Evolutionary conservation across 495 filamentous ascomycete species (phyloP).

Genomic region (Lichina pygmaea): DNA sequence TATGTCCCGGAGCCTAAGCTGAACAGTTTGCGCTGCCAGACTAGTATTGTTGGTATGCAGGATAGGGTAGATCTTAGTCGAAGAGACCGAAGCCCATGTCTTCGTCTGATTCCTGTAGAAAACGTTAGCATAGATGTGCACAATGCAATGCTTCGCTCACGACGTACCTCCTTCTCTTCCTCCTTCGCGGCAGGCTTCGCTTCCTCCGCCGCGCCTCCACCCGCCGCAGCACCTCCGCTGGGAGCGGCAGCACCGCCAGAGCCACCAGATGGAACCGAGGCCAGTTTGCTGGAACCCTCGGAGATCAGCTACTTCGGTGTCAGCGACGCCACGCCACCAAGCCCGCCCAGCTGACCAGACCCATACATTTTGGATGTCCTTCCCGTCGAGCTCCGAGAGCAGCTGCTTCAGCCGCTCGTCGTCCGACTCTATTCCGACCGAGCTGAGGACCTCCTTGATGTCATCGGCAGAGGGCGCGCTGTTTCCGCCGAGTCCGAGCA

Average conservation of each 20-base stretch:
- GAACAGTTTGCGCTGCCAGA: too few species aligned
- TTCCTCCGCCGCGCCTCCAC: conserved; percentile 38
- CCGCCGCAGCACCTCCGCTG: conserved; percentile 34
- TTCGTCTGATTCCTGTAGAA: conserved; percentile 68
- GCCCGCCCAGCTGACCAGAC: neutral
- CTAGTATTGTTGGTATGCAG: too few species aligned
- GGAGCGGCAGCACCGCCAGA: conserved; percentile 37
- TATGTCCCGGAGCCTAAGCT: too few species aligned
- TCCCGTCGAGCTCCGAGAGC: conserved; percentile 81
- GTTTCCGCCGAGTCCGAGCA: conserved; percentile 85
- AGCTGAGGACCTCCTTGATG: conserved; percentile 71
- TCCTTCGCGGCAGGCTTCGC: conserved; percentile 49
- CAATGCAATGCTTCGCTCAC: neutral
- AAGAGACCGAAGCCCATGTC: conserved; percentile 99
- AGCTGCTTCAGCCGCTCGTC: conserved; percentile 61
- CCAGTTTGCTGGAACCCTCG: conserved; percentile 78
- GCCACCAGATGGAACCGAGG: conserved; percentile 88
- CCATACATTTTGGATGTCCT: conserved; percentile 83
- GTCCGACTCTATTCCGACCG: conserved; percentile 91
- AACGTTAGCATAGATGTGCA: conserved; percentile 10
- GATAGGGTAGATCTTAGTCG: conserved; percentile 33
- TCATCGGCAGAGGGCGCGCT: conserved; percentile 62
- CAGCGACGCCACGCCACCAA: conserved; percentile 3
- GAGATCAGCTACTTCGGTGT: conserved; percentile 48
- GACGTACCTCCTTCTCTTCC: conserved; percentile 37